Conservation (phyloP, 208 protist genomes). For the Trichomonas tenax region DNA sequence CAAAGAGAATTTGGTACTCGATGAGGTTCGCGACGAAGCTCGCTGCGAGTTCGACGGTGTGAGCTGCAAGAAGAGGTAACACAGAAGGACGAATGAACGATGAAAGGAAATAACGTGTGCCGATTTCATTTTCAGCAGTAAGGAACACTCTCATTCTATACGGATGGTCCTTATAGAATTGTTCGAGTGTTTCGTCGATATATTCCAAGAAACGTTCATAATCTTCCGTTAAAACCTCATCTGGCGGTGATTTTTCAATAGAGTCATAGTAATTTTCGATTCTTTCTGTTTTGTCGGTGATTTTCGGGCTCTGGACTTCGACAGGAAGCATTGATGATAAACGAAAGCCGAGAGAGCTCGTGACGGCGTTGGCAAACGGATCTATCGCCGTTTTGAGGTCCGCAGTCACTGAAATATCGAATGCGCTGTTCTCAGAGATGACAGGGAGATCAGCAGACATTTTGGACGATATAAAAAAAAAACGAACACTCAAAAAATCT, state of each 20-base stretch:
- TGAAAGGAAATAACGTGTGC: neutral
- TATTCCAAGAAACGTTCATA: neutral
- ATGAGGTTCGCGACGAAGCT: neutral
- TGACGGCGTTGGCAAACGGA: neutral
- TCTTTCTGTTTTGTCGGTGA: neutral
- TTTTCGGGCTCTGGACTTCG: neutral
- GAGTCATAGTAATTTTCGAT: neutral
- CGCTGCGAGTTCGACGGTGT: neutral
- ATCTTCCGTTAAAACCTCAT: neutral
- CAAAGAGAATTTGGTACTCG: neutral
- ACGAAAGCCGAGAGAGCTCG: neutral
- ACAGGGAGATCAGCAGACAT: neutral
- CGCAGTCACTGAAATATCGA: neutral
- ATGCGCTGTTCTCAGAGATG: neutral
- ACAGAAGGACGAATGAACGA: neutral
- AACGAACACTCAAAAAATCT: too few species aligned
- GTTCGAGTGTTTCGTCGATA: neutral
- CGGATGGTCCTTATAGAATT: neutral
- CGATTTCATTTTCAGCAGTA: slow-evolving; percentile 5
- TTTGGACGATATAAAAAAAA: too few species aligned
- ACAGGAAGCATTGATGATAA: neutral
- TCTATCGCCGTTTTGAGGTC: neutral
- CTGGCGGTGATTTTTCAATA: neutral
- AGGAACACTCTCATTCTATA: neutral
- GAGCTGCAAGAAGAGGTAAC: neutral